Percentiles rank a stretch among this genome's conserved stretches.
Evolutionary conservation across 129 eudicot genomes (phyloP).

Genomic region (Heracleum sosnowskyi): DNA sequence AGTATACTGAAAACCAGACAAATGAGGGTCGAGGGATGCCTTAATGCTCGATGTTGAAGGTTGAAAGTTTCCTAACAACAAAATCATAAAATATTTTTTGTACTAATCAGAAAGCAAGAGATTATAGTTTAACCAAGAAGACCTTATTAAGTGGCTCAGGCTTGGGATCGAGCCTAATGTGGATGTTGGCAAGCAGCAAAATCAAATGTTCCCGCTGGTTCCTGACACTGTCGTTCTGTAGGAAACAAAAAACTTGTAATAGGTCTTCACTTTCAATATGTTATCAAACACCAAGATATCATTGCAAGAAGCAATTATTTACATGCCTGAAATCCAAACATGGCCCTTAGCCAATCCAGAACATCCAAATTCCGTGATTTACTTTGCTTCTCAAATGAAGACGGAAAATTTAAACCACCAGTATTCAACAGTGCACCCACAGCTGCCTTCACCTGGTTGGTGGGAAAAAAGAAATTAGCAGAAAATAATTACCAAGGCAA

Average conservation of each 20-base stretch:
- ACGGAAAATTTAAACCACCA: slow-evolving; percentile 69
- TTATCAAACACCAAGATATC: slow-evolving; percentile 3
- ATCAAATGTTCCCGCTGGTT: slow-evolving; percentile 91
- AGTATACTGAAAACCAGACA: not conserved
- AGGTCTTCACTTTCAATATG: slow-evolving; percentile 9
- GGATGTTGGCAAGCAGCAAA: slow-evolving; percentile 80
- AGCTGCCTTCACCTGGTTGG: slow-evolving; percentile 80
- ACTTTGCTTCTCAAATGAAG: slow-evolving; percentile 62
- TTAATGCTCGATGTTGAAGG: not conserved
- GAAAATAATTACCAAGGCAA: not conserved
- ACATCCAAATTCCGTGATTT: slow-evolving; percentile 75
- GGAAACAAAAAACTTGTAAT: slow-evolving; percentile 14
- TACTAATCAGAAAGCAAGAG: not conserved
- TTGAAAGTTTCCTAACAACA: not conserved
- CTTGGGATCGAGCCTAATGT: slow-evolving; percentile 75
- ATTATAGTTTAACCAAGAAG: not conserved
- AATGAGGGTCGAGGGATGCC: not conserved
- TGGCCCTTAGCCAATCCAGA: slow-evolving; percentile 93
- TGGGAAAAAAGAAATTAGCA: not conserved
- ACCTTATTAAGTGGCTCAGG: slow-evolving; percentile 84
- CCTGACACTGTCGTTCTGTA: slow-evolving; percentile 89
- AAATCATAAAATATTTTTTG: not conserved
- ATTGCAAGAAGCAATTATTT: slow-evolving; percentile 8
- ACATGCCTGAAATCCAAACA: slow-evolving; percentile 97
- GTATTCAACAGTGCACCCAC: slow-evolving; percentile 72